These are phyloP conservation scores for Tribonema minus DNA, from an alignment of 108 stramenopile genomes.

Conservation along the genomic window DNA sequence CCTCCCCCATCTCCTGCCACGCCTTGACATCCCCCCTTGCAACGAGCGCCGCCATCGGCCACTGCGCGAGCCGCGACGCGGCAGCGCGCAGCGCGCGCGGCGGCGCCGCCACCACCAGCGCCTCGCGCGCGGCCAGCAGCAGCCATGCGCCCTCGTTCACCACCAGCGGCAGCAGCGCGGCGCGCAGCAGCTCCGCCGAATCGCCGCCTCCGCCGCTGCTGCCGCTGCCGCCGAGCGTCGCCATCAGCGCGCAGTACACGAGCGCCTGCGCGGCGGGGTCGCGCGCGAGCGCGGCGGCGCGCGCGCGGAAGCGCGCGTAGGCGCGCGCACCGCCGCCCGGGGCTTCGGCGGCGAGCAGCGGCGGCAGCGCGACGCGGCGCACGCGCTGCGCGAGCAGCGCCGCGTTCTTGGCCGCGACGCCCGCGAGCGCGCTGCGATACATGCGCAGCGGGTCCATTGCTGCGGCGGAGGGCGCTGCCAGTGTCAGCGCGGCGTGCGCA, in stretches of 20 bases:
- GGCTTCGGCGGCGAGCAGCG: slow-evolving; percentile 30
- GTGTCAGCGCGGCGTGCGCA: background rate
- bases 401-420: slow-evolving; percentile 21
- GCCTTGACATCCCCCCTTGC: background rate
- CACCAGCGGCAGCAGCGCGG: slow-evolving; percentile 27
- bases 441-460: too few species aligned
- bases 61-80: background rate
- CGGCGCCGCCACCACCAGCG: slow-evolving; percentile 18
- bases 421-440: slow-evolving; percentile 2
- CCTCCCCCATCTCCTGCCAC: background rate
- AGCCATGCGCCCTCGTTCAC: slow-evolving; percentile 26
- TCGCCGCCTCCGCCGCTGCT: too few species aligned
- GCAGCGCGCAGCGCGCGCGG: background rate
- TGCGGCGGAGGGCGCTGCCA: background rate
- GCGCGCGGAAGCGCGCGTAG: slow-evolving; percentile 13
- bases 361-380: slow-evolving; percentile 29
- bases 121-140: slow-evolving; percentile 17
- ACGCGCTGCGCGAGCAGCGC: slow-evolving; percentile 7
- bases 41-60: background rate
- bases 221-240: slow-evolving; percentile 2
- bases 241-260: slow-evolving; percentile 41
- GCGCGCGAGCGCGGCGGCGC: slow-evolving; percentile 27
- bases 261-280: slow-evolving; percentile 37
- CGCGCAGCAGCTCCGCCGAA: too few species aligned
- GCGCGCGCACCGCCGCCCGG: too few species aligned